Evolutionary conservation across 331 rosid species (phyloP), one percentile per base, ranked within the genome.

Genomic region (Pyrus hybrid): DNA sequence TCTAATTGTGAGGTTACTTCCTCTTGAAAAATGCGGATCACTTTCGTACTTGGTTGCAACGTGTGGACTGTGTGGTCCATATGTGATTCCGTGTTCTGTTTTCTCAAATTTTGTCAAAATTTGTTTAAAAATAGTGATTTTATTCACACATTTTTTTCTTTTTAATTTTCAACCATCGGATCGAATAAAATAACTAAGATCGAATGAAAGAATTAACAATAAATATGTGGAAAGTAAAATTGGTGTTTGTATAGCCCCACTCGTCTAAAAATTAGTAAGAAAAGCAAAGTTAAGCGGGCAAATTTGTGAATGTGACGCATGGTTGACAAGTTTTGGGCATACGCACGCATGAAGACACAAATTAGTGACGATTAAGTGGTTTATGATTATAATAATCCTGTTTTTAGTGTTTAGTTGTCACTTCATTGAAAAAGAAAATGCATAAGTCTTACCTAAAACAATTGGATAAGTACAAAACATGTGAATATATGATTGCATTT

Each of bases 401-500:
- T 67, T 67, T 73, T 66, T 22, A 76, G 60, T 37, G n/a, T 79
- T 21, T 66, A 29, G 25, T 10, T 11, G 51, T 14, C 20, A 6
- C 23, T 60, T 67, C 9, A 45, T 7, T 5, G 22, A 17, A 7
- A 47, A 11, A 76, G 37, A 41, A 45, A 67, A 66, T 54, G 33
- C 13, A 4, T 11, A 70, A 35, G 68, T 58, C 41, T 60, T 13
- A 47, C 64, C 75, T 54, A 68, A 67, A 79, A 68, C 18, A 79
- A 30, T 73, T 5, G n/a, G 28, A 73, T 79, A 70, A 79, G 71
- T 68, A 49, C 78, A 12, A 68, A 73, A 63, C 43, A 74, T 60
- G 49, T 22, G 29, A 25, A 63, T 69, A 26, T 64, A 82, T 82
- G 83, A 75, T 82, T 82, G 63, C 33, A 62, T 21, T 64, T 82